A percentile compares a stretch with the other conserved stretches of the same genome.
Evolutionary conservation across 495 filamentous ascomycete genomes (phyloP).

Genomic region (Astrothelium subdiscretum): DNA sequence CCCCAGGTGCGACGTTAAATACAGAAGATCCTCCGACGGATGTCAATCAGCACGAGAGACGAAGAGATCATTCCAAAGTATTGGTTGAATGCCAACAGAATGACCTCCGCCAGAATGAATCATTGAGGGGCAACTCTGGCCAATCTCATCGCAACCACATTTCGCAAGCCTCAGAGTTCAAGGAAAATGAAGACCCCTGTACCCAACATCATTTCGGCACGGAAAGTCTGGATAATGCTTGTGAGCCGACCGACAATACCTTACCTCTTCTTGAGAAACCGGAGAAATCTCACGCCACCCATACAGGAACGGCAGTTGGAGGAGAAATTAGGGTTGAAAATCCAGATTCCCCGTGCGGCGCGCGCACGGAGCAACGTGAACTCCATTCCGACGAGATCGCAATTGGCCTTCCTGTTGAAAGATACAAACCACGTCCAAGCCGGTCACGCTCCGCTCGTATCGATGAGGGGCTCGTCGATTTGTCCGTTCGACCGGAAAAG

Average conservation of each 20-base stretch:
- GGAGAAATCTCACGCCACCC: neutral
- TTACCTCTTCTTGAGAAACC: too few relatives aligned
- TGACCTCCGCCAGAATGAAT: neutral
- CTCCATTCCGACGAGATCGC: slow-evolving; percentile 18
- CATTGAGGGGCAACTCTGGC: neutral
- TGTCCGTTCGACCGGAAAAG: slow-evolving; percentile 22
- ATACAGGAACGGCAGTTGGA: neutral
- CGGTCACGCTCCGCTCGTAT: slow-evolving; percentile 23
- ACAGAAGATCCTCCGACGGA: neutral
- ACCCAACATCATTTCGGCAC: neutral
- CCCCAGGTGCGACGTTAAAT: neutral
- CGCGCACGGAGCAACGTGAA: neutral
- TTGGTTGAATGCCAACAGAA: neutral
- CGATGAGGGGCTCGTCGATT: slow-evolving; percentile 17
- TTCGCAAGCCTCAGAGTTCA: neutral
- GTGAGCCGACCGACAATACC: too few relatives aligned
- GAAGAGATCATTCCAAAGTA: neutral
- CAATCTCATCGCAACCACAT: neutral
- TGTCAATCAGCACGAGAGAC: neutral
- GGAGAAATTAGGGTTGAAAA: neutral
- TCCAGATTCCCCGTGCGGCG: neutral
- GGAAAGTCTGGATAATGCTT: too few relatives aligned
- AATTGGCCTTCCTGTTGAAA: slow-evolving; percentile 23
- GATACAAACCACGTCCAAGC: slow-evolving; percentile 27
- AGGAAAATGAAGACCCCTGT: neutral